A percentile compares a stretch with the other conserved stretches of the same genome.
Conservation (phyloP, 306 rosid genomes). For the Castanospermum australe region DNA sequence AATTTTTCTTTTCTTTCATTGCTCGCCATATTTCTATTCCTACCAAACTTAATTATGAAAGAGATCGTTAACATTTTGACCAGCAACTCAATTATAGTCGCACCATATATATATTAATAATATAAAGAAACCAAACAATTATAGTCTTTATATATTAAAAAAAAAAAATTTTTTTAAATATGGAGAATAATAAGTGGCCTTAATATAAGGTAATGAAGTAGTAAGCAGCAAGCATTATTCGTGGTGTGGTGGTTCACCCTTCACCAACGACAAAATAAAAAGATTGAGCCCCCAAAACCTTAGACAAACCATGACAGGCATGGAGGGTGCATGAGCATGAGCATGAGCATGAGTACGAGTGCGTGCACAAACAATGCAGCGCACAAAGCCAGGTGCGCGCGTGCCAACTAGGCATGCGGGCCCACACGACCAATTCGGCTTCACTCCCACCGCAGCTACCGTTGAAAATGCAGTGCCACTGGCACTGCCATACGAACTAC, state of each 20-base stretch:
- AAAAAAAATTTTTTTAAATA: neutral
- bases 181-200: neutral
- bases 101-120: neutral
- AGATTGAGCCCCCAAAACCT: slow-evolving; percentile 48
- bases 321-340: slow-evolving; percentile 43
- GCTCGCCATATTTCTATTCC: neutral
- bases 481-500: neutral
- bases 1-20: neutral
- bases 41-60: neutral
- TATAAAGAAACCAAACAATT: neutral
- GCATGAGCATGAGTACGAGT: neutral
- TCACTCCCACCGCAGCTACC: slow-evolving; percentile 11
- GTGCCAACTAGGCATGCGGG: slow-evolving; percentile 40
- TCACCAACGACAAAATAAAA: slow-evolving; percentile 31
- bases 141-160: neutral
- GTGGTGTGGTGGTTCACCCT: slow-evolving; percentile 5
- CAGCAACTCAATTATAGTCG: slow-evolving; percentile 1
- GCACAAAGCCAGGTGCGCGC: slow-evolving; percentile 51
- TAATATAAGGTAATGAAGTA: slow-evolving; percentile 16
- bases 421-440: slow-evolving; percentile 29
- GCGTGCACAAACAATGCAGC: slow-evolving; percentile 39
- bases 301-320: slow-evolving; percentile 40
- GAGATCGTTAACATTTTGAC: neutral
- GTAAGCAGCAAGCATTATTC: slow-evolving; percentile 2
- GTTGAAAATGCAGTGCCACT: neutral